Evolutionary conservation across 306 rosid species (phyloP).

Genomic region (Fagus sylvatica): DNA sequence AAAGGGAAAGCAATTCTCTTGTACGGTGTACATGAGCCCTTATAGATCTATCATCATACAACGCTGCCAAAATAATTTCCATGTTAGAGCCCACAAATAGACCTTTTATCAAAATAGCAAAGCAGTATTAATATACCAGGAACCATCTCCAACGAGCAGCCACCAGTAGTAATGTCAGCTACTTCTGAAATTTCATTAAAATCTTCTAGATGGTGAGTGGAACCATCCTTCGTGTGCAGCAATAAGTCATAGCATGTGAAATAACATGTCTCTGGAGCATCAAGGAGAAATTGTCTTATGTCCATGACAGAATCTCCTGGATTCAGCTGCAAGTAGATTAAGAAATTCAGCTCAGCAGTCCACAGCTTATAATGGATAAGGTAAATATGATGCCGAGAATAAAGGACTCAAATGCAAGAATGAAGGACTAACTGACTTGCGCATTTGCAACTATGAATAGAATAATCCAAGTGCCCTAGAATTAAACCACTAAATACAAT

Average conservation of each 20-base stretch:
- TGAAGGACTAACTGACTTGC: slow-evolving; percentile 7
- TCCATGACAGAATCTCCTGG: slow-evolving; percentile 99
- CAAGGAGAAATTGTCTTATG: slow-evolving; percentile 93
- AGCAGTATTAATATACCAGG: slow-evolving; percentile 59
- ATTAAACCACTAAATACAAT: not conserved
- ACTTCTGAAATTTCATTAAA: slow-evolving; percentile 94
- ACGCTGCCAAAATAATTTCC: slow-evolving; percentile 59
- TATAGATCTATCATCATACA: slow-evolving; percentile 96
- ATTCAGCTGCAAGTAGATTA: slow-evolving; percentile 64
- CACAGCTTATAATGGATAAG: not conserved
- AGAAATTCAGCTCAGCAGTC: slow-evolving; percentile 32
- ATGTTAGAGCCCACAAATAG: slow-evolving; percentile 32
- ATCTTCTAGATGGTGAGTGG: slow-evolving; percentile 82
- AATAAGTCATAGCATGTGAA: slow-evolving; percentile 93
- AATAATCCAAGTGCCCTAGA: slow-evolving; percentile 8
- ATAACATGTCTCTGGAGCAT: slow-evolving; percentile 97
- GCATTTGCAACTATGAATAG: not conserved
- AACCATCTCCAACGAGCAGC: slow-evolving; percentile 97
- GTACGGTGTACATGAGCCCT: slow-evolving; percentile 98
- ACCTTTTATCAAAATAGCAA: slow-evolving; percentile 10
- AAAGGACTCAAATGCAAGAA: not conserved
- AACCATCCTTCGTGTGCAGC: slow-evolving; percentile 83
- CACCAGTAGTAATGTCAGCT: slow-evolving; percentile 96
- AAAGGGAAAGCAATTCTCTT: slow-evolving; percentile 88
- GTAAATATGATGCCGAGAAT: not conserved